Base-by-base conservation (phyloP, 257 asterid genomes). In the Jacaranda copaia region DNA sequence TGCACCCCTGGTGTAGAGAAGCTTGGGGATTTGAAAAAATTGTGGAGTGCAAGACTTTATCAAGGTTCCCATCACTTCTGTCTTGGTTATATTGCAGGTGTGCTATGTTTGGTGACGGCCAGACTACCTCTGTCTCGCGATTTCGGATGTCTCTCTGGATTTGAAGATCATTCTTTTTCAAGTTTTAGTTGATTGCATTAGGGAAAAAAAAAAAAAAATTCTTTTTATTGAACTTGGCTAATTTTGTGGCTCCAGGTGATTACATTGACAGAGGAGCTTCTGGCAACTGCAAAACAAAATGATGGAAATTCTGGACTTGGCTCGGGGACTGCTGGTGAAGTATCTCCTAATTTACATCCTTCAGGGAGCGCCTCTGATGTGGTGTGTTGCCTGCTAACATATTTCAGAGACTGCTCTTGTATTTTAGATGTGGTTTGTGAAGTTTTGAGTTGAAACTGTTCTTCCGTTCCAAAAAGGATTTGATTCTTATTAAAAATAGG, bases 11-110 rank as follows among this genome's bases (percentile, higher is more conserved):
- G 77, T 81, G 76, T 64, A 74, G 84, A 78, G 82, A 77, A 59
- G 67, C 77, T 79, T 81, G 82, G 81, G 73, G 76, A 77, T 79
- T 86, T 74, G 70, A 53, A 80, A 25, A 80, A 78, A 74, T 68
- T 84, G 81, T 84, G 82, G 86, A 73, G 81, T 73, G 57, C 45
- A 74, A 77, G 80, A 79, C 68, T 79, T 83, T 76, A 65, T 79
- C 85, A 81, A 78, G 95, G 80, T 86, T 80, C 79, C 89, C 89
- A 86, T 90, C 91, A 85, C 86, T 84, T 73, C 78, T 88, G 83
- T 86, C 92, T 90, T 90, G 88, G 82, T 90, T 85, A 82, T 71
- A 80, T 85, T 90, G 96, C 96, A 90, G 96, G 96, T 88, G 73
- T 86, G 88, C 91, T 84, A 77, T 80, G 76, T 83, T 74, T 85